Evolutionary conservation across 495 filamentous ascomycete genomes (phyloP).

Genomic region (Aspergillus sclerotiicarbonarius): DNA sequence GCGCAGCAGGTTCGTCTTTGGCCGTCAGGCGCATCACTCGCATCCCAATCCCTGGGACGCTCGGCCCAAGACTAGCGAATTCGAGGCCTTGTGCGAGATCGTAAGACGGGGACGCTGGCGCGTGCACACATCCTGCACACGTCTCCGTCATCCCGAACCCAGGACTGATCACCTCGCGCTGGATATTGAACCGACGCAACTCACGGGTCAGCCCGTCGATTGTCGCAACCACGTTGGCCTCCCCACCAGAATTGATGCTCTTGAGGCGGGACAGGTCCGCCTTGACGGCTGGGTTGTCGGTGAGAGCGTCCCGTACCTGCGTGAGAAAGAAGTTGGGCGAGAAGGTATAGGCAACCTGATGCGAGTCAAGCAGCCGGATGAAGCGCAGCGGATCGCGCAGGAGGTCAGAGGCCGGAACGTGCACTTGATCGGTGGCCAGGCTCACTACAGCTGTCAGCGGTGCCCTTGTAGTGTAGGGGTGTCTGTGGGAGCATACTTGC

Average conservation of each 20-base stretch:
- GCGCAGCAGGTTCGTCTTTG: background rate
- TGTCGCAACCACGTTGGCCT: slow-evolving; percentile 34
- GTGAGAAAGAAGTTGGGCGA: slow-evolving; percentile 57
- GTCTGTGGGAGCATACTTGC: slow-evolving; percentile 15
- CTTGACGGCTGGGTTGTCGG: background rate
- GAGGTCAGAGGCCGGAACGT: slow-evolving; percentile 41
- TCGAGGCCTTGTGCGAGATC: slow-evolving; percentile 25
- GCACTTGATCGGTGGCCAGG: slow-evolving; percentile 42
- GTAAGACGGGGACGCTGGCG: slow-evolving; percentile 29
- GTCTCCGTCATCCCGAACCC: slow-evolving; percentile 60
- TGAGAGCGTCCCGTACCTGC: slow-evolving; percentile 7
- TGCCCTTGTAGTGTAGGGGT: too few relatives aligned
- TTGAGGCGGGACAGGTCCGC: slow-evolving; percentile 30
- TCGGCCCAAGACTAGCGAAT: slow-evolving; percentile 40
- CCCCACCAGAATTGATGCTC: slow-evolving; percentile 38
- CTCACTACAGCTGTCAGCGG: too few relatives aligned
- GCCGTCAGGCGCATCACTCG: slow-evolving; percentile 23
- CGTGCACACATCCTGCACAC: slow-evolving; percentile 48
- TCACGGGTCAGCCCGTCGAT: slow-evolving; percentile 27
- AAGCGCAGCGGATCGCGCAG: slow-evolving; percentile 40
- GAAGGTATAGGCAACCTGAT: slow-evolving; percentile 48
- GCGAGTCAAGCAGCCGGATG: slow-evolving; percentile 36
- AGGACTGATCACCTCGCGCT: slow-evolving; percentile 38
- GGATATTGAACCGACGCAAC: slow-evolving; percentile 33
- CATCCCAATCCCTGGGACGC: slow-evolving; percentile 42